Base-by-base conservation (phyloP, 495 filamentous ascomycete species). In the Penicillium dipodomyicola region DNA sequence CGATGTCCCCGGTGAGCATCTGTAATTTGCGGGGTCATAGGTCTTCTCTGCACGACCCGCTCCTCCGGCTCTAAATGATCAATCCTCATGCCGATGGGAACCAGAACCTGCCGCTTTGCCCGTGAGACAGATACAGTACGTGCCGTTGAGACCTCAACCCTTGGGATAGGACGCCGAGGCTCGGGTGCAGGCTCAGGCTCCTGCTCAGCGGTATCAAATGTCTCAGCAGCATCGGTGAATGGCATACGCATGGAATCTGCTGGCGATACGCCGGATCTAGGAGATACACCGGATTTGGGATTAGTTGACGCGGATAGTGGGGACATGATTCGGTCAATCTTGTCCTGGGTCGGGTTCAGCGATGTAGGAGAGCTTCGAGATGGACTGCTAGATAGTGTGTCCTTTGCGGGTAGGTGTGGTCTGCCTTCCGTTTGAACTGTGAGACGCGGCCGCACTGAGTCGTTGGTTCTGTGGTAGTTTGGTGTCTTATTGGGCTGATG, bases 51-150 rank as follows among this genome's bases (percentile, higher is more conserved):
- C 12, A 71, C 63, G 19, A 69, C 50, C 5, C 71, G 56, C 58
- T 73, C 68, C 37, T 69, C 61, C 3, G 67, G 33, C 41, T 62
- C 57, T 10, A 69, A 22, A 14, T 68, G 64, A 25, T 68, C 62
- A 3, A 59, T 25, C 17, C 68, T 57, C 2, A 66, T 47, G 15
- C 70, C 61, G 17, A 79, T 63, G 0, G 75, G 74, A 19, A 77
- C 70, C 15, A 77, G 53, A 14, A 72, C 59, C 42, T 77, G 74
- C 8, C 61, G 65, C 52, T 64, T 73, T n/a, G 66, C 68, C 20
- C 64, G 63, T 0, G 71, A 72, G 1, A 79, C 70, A 14, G 74
- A 77, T 15, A 79, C 57, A 10, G 76, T 77, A 14, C 73, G 59
- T 6, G 76, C 76, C 30, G 67, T 70, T 2, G 76, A 77, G 27